Evolutionary conservation across 805 yeast genomes (phyloP), one percentile per base, ranked within the genome.

Genomic region (Saccharomycopsis microspora): DNA sequence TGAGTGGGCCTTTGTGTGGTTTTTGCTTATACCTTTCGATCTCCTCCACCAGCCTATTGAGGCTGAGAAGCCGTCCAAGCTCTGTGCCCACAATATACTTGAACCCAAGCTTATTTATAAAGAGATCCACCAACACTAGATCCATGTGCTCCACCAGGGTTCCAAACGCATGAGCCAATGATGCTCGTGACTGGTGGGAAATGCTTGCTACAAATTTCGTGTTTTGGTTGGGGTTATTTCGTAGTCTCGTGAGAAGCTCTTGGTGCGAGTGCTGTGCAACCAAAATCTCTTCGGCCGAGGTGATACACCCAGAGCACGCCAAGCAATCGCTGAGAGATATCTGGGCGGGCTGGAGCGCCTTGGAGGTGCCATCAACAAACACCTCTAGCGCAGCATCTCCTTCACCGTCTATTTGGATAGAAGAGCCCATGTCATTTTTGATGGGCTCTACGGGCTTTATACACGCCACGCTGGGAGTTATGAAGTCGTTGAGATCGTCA

Each of bases 291-390:
- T 93, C 98, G n/a, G 96, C 94, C 4, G 96, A 85, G 0, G 98
- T 93, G 47, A 93, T 87, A 63, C 98, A 93, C 0, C 98, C 98
- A 5, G 94, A 80, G 60, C 98, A 93, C 0, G 98, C 98, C 46
- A 93, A 68, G 64, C 98, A 93, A 67, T 93, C 98, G 19, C 88
- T 81, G 44, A 93, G 66, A 1, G 93, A 83, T 42, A 93, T 90
- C 54, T 85, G 90, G 0, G 97, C 97, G 45, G 87, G 80, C 31
- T 81, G 73, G 5, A 87, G 67, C 19, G 69, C 66, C 35, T 72
- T 69, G 3, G 70, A 59, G 4, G 67, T 66, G 29, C 77, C 79
- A 51, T 77, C 80, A 42, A 74, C 71, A 4, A 82, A 76, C 3
- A 87, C 88, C 56, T 85, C 89, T 6, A 78, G 58, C 5, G 85